Base-by-base conservation (phyloP, 106 monocot species). In the Posidonia australis region DNA sequence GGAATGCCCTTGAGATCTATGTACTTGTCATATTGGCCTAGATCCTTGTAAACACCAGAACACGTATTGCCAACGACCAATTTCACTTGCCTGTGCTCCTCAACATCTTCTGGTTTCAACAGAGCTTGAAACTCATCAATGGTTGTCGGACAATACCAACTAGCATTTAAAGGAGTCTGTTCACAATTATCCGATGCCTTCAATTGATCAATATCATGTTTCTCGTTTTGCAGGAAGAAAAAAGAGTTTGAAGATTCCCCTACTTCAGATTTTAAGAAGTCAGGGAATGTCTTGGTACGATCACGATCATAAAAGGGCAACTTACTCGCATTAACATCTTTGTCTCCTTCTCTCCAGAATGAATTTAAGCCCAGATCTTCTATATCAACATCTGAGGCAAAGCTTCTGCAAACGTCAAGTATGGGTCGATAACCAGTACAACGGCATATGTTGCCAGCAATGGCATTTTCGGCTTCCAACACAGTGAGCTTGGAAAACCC, bases 371-470 rank as follows among this genome's bases (percentile, higher is more conserved):
- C 86, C 55, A 92, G 75, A 71, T 92, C 92, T 64, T 92, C 92
- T 19, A 92, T 65, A 67, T 92, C 87, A 54, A 92, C 81, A 65
- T 92, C 73, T 44, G 83, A 74, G 20, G 92, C 81, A 71, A 87
- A 92, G 67, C 92, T 92, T 67, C 82, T 87, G 73, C 92, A 92
- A 6, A 75, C 67, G 66, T 92, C 92, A n/a, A 78, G 64, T 21
- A 92, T 81, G 44, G 92, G 67, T 24, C 87, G 74, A 46, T 92
- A 92, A 19, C 92, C 87, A 28, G 92, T 74, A 36, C 92, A 92
- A 24, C 91, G 70, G 59, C 91, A 92, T 27, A 92, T 46, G 72
- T 92, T 84, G 22, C 86, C 86, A 0, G 71, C 46, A 57, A 84
- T 64, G 67, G 83, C 77, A 59, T 70, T 80, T 56, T 79, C 86